Evolutionary conservation across 2,329 filamentous ascomycete genomes (phyloP).

Genomic region (Aspergillus sp.): DNA sequence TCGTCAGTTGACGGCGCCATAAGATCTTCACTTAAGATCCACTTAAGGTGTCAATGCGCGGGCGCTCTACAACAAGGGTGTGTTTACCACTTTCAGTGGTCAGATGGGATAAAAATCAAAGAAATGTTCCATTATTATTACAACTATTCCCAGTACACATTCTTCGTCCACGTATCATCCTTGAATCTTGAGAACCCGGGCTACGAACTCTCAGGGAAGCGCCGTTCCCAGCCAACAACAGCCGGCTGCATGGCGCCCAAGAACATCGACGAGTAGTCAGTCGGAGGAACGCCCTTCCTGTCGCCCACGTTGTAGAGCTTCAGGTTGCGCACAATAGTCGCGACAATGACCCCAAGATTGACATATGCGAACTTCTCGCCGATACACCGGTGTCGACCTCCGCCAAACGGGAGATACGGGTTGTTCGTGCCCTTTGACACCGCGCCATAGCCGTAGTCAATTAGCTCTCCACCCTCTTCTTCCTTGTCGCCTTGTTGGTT

Average conservation of each 20-base stretch:
- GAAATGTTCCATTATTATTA: background rate
- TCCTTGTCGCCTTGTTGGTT: constrained; percentile 30
- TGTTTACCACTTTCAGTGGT: too few species aligned
- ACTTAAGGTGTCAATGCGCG: too few species aligned
- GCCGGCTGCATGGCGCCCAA: constrained; percentile 20
- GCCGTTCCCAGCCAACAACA: constrained; percentile 19
- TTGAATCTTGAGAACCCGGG: background rate
- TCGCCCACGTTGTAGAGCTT: constrained; percentile 60
- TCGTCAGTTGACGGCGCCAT: too few species aligned
- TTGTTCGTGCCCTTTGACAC: constrained; percentile 60
- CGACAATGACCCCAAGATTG: constrained; percentile 65
- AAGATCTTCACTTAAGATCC: too few species aligned
- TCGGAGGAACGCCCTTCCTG: constrained; percentile 57
- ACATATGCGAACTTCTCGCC: constrained; percentile 75
- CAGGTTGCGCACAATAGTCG: constrained; percentile 61
- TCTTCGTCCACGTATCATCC: background rate
- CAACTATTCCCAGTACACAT: background rate
- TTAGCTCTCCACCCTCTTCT: constrained; percentile 53
- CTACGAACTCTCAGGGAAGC: constrained; percentile 10
- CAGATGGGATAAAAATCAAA: too few species aligned
- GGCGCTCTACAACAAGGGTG: too few species aligned
- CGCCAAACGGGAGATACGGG: constrained; percentile 71
- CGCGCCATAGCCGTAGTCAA: constrained; percentile 63
- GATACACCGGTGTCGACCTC: constrained; percentile 71
- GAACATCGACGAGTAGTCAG: constrained; percentile 56